These are phyloP conservation scores for Stemphylium lycopersici DNA, from an alignment of 2,329 filamentous ascomycete species.

Conservation along the genomic window DNA sequence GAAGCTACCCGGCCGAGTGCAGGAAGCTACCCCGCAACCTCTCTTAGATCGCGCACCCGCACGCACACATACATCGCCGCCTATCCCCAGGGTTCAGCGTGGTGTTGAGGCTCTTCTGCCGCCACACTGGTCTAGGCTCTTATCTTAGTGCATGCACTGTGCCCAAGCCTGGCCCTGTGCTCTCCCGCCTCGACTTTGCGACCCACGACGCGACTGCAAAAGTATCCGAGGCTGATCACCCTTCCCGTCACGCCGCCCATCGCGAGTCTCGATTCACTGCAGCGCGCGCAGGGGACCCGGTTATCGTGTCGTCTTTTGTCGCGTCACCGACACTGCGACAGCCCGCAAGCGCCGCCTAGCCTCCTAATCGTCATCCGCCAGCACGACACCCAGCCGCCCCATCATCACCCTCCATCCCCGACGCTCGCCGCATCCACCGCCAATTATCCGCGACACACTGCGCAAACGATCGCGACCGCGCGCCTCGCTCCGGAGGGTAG, in stretches of 20 bases:
- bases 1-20: constrained; percentile 3
- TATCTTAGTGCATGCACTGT: constrained; percentile 25
- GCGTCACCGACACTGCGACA: constrained; percentile 13
- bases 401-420: constrained; percentile 16
- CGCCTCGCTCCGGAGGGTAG: constrained; percentile 34
- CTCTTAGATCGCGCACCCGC: not conserved
- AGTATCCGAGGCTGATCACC: constrained; percentile 27
- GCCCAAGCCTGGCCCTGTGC: constrained; percentile 16
- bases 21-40: constrained; percentile 6
- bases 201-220: constrained; percentile 28
- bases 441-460: constrained; percentile 18
- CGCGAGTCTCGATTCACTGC: constrained; percentile 7
- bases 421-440: constrained; percentile 23
- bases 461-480: constrained; percentile 35
- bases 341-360: constrained; percentile 17
- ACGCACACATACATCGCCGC: not conserved
- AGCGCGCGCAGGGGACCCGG: constrained; percentile 7
- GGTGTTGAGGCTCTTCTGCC: constrained; percentile 16
- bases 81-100: constrained; percentile 12
- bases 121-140: constrained; percentile 18
- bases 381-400: constrained; percentile 19
- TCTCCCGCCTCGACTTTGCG: constrained; percentile 19
- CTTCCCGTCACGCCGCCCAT: constrained; percentile 19
- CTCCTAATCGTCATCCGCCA: constrained; percentile 26
- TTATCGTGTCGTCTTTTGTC: not conserved